Conservation (phyloP, 1,284 basidiomycete species). For the Cystobasidiaceae sp. region DNA sequence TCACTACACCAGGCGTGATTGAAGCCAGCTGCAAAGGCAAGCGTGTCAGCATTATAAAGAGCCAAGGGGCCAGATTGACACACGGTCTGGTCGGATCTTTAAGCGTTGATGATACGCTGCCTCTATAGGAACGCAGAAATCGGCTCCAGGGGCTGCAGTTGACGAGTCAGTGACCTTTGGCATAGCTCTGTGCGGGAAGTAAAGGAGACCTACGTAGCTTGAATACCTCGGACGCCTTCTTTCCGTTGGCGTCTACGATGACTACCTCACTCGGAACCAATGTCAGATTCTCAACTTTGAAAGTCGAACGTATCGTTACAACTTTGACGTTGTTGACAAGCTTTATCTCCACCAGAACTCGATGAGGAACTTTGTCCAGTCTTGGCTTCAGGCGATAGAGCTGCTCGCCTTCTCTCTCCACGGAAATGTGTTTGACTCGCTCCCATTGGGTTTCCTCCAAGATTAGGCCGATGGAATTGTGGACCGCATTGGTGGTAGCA, state of each 20-base stretch:
- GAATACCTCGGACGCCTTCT: conserved; percentile 71
- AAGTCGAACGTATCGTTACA: conserved; percentile 89
- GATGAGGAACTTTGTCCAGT: conserved; percentile 67
- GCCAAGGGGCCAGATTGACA: conserved; percentile 44
- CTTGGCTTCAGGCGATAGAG: conserved; percentile 79
- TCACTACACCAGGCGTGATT: conserved; percentile 89
- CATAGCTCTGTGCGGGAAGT: too few species aligned
- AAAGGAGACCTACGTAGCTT: conserved; percentile 62
- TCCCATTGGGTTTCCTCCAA: conserved; percentile 90
- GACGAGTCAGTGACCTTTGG: neutral
- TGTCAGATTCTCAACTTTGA: conserved; percentile 86
- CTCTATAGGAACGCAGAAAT: conserved; percentile 86
- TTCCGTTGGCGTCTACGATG: conserved; percentile 77
- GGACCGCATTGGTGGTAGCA: conserved; percentile 44
- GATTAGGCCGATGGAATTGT: conserved; percentile 77
- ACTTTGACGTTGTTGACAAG: conserved; percentile 92
- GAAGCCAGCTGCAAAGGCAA: conserved; percentile 65
- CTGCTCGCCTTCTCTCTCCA: conserved; percentile 91
- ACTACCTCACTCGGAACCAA: conserved; percentile 90
- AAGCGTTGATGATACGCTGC: conserved; percentile 78
- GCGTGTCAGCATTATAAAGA: neutral
- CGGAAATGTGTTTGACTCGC: conserved; percentile 77
- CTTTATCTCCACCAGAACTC: conserved; percentile 83
- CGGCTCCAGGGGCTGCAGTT: conserved; percentile 68
- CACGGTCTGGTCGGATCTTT: conserved; percentile 86